Percentiles rank a stretch among this genome's conserved stretches.
Evolutionary conservation across 1,284 basidiomycete species (phyloP).

Genomic region (Chalciporus sp.): DNA sequence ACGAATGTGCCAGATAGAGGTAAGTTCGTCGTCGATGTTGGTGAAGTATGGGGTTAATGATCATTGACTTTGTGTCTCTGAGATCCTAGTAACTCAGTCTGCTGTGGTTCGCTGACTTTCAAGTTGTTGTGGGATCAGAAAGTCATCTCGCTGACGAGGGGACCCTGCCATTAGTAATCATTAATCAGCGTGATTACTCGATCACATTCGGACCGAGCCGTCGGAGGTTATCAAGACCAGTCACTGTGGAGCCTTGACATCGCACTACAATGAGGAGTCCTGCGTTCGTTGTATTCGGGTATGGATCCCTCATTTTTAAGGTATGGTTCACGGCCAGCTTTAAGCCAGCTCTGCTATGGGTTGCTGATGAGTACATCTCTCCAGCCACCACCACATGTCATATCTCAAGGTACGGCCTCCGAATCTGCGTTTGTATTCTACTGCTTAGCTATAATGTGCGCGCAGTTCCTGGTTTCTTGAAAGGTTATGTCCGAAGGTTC

Average conservation of each 20-base stretch:
- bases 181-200: too few species aligned
- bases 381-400: slow-evolving; percentile 74
- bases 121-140: background rate
- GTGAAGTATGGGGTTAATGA: too few species aligned
- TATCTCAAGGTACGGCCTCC: slow-evolving; percentile 50
- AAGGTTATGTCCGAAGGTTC: slow-evolving; percentile 84
- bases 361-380: background rate
- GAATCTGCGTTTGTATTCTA: background rate
- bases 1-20: background rate
- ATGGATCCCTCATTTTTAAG: slow-evolving; percentile 84
- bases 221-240: background rate
- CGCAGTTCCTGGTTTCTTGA: slow-evolving; percentile 77
- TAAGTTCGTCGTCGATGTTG: background rate
- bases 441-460: background rate
- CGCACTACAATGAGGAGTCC: slow-evolving; percentile 18
- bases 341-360: background rate
- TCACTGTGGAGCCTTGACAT: background rate
- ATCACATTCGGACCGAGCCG: background rate
- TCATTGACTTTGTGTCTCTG: background rate
- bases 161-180: too few species aligned
- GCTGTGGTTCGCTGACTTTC: too few species aligned
- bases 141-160: background rate
- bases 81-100: too few species aligned
- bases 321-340: slow-evolving; percentile 36
- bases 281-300: slow-evolving; percentile 73